Evolutionary conservation across 140 eudicot genomes (phyloP), one percentile per base, ranked within the genome.

Genomic region (Anethum foeniculum): DNA sequence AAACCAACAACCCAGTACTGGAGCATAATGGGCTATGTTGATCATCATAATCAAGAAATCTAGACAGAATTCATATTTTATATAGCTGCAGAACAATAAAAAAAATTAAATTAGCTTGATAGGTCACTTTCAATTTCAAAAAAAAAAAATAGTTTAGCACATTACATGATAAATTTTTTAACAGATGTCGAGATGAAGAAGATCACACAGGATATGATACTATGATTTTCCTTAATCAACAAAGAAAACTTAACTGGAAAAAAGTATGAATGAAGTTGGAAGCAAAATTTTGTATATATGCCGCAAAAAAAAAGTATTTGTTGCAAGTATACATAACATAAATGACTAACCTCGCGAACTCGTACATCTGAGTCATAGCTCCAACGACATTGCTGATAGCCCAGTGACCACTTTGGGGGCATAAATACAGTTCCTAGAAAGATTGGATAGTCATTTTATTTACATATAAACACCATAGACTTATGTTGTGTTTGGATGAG

Each of bases 351-450:
- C 97, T 94, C 97, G 54, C 92, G 95, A 84, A 94, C 99, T 83
- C 97, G 88, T 39, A 80, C 86, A 87, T 88, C 97, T 82, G 97
- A 72, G 65, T 75, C 86, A 80, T 94, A 94, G 90, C 99, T 94
- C 97, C 97, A 94, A 44, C 99, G 99, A 72, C 97, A 94, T 79
- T 94, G 99, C 68, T 94, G 97, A 88, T 94, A 92, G 27, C 99
- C 99, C 76, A 94, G 81, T 44, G 97, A 86, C 97, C 99, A 94
- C 87, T 94, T 94, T 72, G 97, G 97, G 14, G 99, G 99, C 99
- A 94, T 94, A 85, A 87, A 92, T 23, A 92, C 92, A 90, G 96
- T 89, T 81, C 98, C 98, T 93, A 81, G 34, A 38, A 27, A 75
- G 32, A 76, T 81, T 28, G 43, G 80, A 36, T 79, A 49, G 64